Base-by-base conservation (phyloP, 148 eudicot genomes). In the Rheum nobile region DNA sequence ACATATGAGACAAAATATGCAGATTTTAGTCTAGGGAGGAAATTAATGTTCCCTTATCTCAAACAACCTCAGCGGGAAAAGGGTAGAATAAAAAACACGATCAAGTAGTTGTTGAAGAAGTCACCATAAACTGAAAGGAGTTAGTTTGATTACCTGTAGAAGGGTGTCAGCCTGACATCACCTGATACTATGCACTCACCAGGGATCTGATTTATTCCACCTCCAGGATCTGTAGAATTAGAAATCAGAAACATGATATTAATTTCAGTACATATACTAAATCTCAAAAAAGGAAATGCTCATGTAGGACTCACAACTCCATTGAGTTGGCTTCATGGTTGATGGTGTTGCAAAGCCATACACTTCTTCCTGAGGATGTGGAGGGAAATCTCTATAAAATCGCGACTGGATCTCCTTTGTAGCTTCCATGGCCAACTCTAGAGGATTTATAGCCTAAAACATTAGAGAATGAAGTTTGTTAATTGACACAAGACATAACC, bases 101-200 rank as follows among this genome's bases (percentile, higher is more conserved):
- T 29, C 37, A 61, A 4, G 28, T 61, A 11, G n/a, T 61, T 19
- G 4, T 65, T 63, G 9, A 14, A 32, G 41, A 65, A 65, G 39
- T 32, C 39, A 32, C 39, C 70, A 32, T 22, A 14, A 34, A 65
- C 32, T 63, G 24, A 2, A 34, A 65, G 39, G 21, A 31, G 22
- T 31, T 65, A n/a, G 70, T 32, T 32, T 65, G 0, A 85, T 77
- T 91, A 95, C 98, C 86, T 80, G 80, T 95, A 95, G 79, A 95
- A 91, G 76, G 99, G 99, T 73, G 99, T 95, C 82, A 95, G 80
- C 95, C 98, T 95, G 84, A 95, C 94, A 82, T 95, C 99, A 72
- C 99, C 99, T 43, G 85, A 91, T 52, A 95, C 57, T 41, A 87
- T 83, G 78, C 99, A 95, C 63, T 95, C 94, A 43, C 81, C 83